These are phyloP conservation scores for Leishmania mexicana DNA, from an alignment of 208 protist species.

Conservation along the genomic window DNA sequence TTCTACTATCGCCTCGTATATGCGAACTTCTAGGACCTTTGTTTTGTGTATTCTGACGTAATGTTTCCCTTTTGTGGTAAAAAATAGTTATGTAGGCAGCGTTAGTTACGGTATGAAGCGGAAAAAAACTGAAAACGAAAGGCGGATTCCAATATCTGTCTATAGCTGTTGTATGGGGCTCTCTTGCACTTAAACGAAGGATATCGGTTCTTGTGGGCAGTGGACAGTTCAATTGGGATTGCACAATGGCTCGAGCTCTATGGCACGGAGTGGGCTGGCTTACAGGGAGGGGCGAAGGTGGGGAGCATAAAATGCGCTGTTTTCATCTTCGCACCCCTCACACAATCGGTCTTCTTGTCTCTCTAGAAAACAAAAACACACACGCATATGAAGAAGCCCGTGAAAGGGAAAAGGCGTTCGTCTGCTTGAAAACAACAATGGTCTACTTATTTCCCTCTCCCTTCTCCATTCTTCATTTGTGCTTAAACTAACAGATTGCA, in stretches of 20 bases:
- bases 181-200: neutral
- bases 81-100: neutral
- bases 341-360: too few relatives aligned
- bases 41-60: conserved; percentile 13
- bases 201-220: neutral
- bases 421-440: neutral
- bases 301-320: neutral
- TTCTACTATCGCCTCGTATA: conserved; percentile 4
- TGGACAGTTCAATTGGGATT: neutral
- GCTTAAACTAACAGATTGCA: neutral
- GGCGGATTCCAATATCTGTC: neutral
- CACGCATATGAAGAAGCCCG: too few relatives aligned
- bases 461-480: neutral
- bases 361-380: neutral
- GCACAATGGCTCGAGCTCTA: neutral
- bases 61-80: conserved; percentile 1
- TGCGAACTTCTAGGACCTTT: conserved; percentile 11
- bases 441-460: neutral
- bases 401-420: neutral
- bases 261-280: neutral
- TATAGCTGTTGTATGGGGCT: neutral
- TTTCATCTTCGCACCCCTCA: neutral
- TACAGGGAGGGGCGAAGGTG: neutral
- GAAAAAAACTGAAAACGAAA: neutral
- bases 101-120: conserved; percentile 5